Conservation (phyloP, 768 basidiomycete species). For the Hortiboletus flavorubellus region DNA sequence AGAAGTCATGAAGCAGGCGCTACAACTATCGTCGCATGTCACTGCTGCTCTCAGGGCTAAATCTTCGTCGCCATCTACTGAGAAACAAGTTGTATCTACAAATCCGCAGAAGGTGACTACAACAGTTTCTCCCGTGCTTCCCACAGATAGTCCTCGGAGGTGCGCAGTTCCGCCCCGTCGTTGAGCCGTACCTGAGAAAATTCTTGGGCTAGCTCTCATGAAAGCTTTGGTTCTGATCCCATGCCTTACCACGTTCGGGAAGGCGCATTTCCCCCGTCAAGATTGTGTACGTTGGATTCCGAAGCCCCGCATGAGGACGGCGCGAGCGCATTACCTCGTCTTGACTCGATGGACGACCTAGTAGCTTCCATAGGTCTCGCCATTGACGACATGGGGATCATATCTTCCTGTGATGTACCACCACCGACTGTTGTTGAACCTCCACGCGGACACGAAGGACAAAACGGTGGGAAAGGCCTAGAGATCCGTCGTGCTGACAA, state of each 20-base stretch:
- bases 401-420: constrained; percentile 30
- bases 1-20: constrained; percentile 55
- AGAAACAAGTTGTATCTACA: constrained; percentile 23
- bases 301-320: constrained; percentile 18
- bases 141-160: constrained; percentile 17
- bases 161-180: constrained; percentile 6
- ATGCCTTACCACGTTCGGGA: constrained; percentile 46
- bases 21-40: constrained; percentile 58
- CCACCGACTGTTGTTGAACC: constrained; percentile 42
- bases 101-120: constrained; percentile 24
- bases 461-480: constrained; percentile 22
- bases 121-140: background rate
- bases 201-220: constrained; percentile 19
- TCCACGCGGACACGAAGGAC: constrained; percentile 34
- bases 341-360: constrained; percentile 37
- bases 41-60: constrained; percentile 37
- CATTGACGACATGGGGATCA: constrained; percentile 39
- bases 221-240: constrained; percentile 15
- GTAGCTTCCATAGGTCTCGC: constrained; percentile 36
- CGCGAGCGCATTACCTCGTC: constrained; percentile 21
- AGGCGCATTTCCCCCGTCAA: constrained; percentile 61
- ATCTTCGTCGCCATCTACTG: constrained; percentile 18
- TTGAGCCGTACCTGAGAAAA: background rate
- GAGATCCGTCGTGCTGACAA: constrained; percentile 32
- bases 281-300: constrained; percentile 27